Evolutionary conservation across 129 eudicot genomes (phyloP).

Genomic region (Dittrichia graveolens): DNA sequence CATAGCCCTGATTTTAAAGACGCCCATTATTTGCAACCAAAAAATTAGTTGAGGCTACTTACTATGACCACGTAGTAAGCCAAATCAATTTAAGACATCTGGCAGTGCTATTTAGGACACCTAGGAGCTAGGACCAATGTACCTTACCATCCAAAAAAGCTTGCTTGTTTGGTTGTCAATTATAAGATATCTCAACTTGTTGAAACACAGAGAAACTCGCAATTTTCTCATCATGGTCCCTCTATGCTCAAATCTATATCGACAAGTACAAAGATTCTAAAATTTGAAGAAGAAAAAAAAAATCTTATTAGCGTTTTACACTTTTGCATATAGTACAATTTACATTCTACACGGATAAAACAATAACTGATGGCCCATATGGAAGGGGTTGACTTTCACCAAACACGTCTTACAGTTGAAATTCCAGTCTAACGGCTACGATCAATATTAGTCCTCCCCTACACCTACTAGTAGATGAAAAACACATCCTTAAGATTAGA

Average conservation of each 20-base stretch:
- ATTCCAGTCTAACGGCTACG: conserved; percentile 18
- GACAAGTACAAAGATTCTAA: not conserved
- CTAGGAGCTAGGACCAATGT: not conserved
- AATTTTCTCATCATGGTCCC: conserved; percentile 21
- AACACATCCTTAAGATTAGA: conserved; percentile 3
- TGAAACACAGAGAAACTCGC: not conserved
- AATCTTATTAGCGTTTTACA: not conserved
- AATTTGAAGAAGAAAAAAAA: not conserved
- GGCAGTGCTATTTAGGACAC: not conserved
- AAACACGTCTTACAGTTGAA: conserved; percentile 11
- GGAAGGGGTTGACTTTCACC: conserved; percentile 11
- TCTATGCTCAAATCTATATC: conserved; percentile 19
- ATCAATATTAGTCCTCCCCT: conserved; percentile 17
- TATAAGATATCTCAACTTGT: conserved; percentile 10
- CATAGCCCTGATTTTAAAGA: conserved; percentile 1
- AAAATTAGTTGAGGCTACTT: conserved; percentile 23
- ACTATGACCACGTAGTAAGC: conserved; percentile 13
- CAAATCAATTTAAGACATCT: conserved; percentile 1
- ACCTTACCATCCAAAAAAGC: conserved; percentile 14
- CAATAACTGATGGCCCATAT: conserved; percentile 4
- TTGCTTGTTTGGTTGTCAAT: conserved; percentile 7
- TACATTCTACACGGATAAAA: not conserved
- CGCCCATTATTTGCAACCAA: conserved; percentile 8
- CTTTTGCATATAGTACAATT: not conserved
- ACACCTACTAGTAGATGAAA: conserved; percentile 25